Evolutionary conservation across 257 asterid genomes (phyloP), one percentile per base, ranked within the genome.

Genomic region (Mentha longifolia): DNA sequence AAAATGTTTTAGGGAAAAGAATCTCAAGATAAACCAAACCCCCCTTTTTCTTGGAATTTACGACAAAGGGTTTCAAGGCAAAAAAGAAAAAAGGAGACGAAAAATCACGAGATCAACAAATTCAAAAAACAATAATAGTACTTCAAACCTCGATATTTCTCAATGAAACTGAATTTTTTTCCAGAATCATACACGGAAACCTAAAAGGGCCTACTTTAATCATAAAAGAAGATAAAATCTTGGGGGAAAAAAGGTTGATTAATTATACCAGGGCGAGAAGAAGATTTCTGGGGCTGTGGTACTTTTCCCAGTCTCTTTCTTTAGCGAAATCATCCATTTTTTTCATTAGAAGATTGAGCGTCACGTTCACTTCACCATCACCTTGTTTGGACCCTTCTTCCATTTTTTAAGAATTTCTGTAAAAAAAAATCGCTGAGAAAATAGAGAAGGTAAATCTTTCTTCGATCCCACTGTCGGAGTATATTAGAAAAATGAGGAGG

Each of bases 301-400:
- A 76, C 65, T 71, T 50, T 30, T 76, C 81, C 81, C 81, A 76
- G 61, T 76, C 81, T 47, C 81, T 71, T 49, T 65, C 81, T 33
- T 76, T 76, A 0, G 81, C 77, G 13, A 76, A 76, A 2, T 71
- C 77, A 30, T 76, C 81, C 81, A 76, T 76, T 65, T 76, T 76
- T 56, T 25, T 65, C 69, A 25, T 71, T 16, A 76, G 77, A 47
- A 71, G 77, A 59, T 71, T 73, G 0, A 76, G 77, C 12, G 74
- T 65, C 42, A 76, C 81, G 6, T 59, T 71, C 51, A 37, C 59
- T 65, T 58, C 76, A 11, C 22, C 58, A 13, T 28, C 69, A 9
- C 19, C 19, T 3, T 63, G 2, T 7, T 63, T 42, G 4, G 22
- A 1, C 22, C n/a, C 69, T 13, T 39, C 69, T 13, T 39, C 7